Evolutionary conservation across 139 green algal species (phyloP), one percentile per base, ranked within the genome.

Genomic region (Chlamydomonas asymmetrica): DNA sequence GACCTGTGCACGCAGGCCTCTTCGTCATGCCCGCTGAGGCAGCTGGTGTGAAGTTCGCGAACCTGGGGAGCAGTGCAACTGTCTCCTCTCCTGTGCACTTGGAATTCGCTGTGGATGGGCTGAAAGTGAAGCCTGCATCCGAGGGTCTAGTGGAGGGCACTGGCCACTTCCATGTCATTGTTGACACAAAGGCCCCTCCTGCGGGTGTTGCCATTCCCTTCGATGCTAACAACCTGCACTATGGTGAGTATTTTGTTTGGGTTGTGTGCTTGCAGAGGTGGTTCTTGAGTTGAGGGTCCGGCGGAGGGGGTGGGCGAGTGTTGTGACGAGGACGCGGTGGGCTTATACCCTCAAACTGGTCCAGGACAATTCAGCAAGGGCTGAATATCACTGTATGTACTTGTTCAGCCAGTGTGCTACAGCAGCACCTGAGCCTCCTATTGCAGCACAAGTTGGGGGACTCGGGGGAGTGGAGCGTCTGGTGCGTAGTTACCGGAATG

Each of bases 151-250:
- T 80, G 2, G 66, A 74, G 2, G 82, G 84, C 66, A 88, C 72
- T 8, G 84, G 84, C 22, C 86, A 91, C 79, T 80, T 87, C 74
- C 85, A 92, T 39, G 35, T 89, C 3, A 37, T 87, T 9, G 71
- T 92, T 13, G 84, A 90, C 64, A 65, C 45, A 4, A 38, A 49
- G 1, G 64, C 60, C 13, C n/a, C 41, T 6, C 43, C 32, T 25
- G 76, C 81, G 57, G 88, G 88, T 7, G 61, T 72, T 18, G 68
- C 60, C n/a, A 89, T 92, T 45, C 85, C 85, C 13, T 91, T 91
- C 60, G 88, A 92, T 50, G 83, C 73, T 0, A 80, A 75, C 5
- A 85, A 91, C 80, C 77, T 88, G 57, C 87, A 92, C 79, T 92
- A 75, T 41, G 66, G 45, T 52, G 45, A 10, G 45, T 52, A 52